Evolutionary conservation across 2,329 filamentous ascomycete genomes (phyloP).

Genomic region (Penicillium verrucosum): DNA sequence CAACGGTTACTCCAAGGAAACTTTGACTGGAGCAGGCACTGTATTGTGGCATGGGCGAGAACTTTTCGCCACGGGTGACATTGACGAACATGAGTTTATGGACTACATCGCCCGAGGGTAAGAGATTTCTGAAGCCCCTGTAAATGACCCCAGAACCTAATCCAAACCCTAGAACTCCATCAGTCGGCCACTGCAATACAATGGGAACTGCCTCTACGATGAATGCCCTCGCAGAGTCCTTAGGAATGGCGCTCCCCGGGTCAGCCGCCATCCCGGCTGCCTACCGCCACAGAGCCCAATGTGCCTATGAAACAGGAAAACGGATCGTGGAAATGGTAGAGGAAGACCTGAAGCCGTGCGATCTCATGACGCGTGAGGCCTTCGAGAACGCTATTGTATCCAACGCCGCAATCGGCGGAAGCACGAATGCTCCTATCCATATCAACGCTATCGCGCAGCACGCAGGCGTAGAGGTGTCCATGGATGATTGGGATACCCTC

Average conservation of each 20-base stretch:
- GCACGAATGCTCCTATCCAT: slow-evolving; percentile 57
- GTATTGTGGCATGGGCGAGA: slow-evolving; percentile 52
- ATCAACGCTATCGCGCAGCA: slow-evolving; percentile 55
- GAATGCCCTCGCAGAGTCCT: slow-evolving; percentile 52
- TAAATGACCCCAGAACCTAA: slow-evolving; percentile 2
- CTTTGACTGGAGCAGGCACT: slow-evolving; percentile 46
- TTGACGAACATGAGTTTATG: slow-evolving; percentile 45
- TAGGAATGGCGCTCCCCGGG: slow-evolving; percentile 53
- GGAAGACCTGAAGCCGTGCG: slow-evolving; percentile 50
- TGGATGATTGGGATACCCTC: slow-evolving; percentile 55
- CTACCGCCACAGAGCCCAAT: slow-evolving; percentile 49
- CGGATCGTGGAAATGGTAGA: slow-evolving; percentile 53
- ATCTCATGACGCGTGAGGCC: slow-evolving; percentile 54
- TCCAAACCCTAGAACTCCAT: slow-evolving; percentile 39
- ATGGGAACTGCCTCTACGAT: slow-evolving; percentile 56
- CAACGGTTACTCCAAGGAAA: slow-evolving; percentile 46
- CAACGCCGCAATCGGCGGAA: slow-evolving; percentile 56
- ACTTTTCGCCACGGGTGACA: slow-evolving; percentile 47
- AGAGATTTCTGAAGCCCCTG: slow-evolving; percentile 1
- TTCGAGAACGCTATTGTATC: slow-evolving; percentile 57
- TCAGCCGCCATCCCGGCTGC: slow-evolving; percentile 52
- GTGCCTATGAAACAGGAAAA: slow-evolving; percentile 49
- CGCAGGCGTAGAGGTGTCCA: slow-evolving; percentile 49
- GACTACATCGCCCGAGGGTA: slow-evolving; percentile 47
- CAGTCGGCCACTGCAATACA: slow-evolving; percentile 51